Base-by-base conservation (phyloP, 1,284 basidiomycete species). In the Sanghuangporus baumii region DNA sequence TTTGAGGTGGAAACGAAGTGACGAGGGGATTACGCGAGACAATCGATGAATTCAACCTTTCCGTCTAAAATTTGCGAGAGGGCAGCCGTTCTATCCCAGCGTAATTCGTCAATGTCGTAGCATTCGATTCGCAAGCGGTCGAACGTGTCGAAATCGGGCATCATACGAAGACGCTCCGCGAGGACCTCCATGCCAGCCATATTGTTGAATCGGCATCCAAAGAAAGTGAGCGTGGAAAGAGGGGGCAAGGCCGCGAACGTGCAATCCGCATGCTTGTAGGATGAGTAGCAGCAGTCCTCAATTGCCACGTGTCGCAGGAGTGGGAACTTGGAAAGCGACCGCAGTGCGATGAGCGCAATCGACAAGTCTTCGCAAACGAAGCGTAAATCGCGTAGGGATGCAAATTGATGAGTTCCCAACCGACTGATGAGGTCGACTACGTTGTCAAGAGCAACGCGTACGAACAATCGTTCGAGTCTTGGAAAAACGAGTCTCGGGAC, bases 241-340 rank as follows among this genome's bases (percentile, higher is more conserved):
- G 59, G 51, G 6, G 59, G 59, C 11, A 60, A 23, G 18, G 50
- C 31, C 7, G 51, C 23, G 18, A 55, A 41, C 8, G 51, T 23
- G 38, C 41, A 31, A 12, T 43, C 40, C 38, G 59, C 36, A 46
- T 34, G 31, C 40, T 55, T 54, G 40, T 46, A 55, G 12, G 59
- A 60, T 20, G 59, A 60, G 36, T 60, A 60, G 31, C 59, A 60
- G 23, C 59, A 60, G 51, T 60, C 59, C 14, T 60, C 59, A 26
- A 60, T 51, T 20, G 41, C 38, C 18, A 60, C 51, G 14, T 60
- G 51, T 20, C 43, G 40, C 6, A 60, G 52, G 16, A 46, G 43
- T 23, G 59, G 59, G 37, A 60, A 60, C 52, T 60, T 60, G 4
- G 50, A 50, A 1, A 60, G 41, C 40, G 51, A 43, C 12, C 51